phyloP scores from a whole-genome alignment of 306 rosid species.

The Cyamopsis tetragonoloba region DNA sequence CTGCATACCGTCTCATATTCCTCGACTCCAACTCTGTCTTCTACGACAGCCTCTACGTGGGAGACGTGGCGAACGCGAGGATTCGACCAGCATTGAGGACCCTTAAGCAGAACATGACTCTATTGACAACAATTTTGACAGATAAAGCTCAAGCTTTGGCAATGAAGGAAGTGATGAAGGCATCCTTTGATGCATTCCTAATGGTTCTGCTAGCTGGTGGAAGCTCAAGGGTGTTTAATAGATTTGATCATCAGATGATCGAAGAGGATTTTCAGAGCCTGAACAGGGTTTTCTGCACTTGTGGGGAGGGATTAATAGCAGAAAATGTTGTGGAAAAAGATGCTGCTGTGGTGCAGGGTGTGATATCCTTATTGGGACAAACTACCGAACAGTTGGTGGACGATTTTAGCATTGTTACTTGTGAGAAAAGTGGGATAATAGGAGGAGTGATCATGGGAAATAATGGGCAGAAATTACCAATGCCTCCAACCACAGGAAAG shows the following conservation, averaged over 20 bases:
- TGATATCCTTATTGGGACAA: slow-evolving; percentile 64
- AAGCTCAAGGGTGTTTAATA: slow-evolving; percentile 50
- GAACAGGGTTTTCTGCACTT: slow-evolving; percentile 57
- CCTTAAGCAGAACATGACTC: slow-evolving; percentile 71
- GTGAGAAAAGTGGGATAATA: slow-evolving; percentile 73
- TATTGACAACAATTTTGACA: slow-evolving; percentile 55
- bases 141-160: slow-evolving; percentile 81
- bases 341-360: slow-evolving; percentile 72
- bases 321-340: slow-evolving; percentile 73
- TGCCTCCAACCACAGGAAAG: slow-evolving; percentile 93
- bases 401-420: slow-evolving; percentile 69
- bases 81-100: slow-evolving; percentile 68
- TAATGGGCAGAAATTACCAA: slow-evolving; percentile 57
- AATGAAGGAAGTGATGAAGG: slow-evolving; percentile 78
- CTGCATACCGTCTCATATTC: slow-evolving; percentile 82
- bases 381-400: slow-evolving; percentile 74
- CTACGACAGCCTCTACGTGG: slow-evolving; percentile 64
- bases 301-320: slow-evolving; percentile 77
- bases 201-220: slow-evolving; percentile 96
- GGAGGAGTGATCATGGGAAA: slow-evolving; percentile 64
- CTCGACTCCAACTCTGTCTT: slow-evolving; percentile 73
- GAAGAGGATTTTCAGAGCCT: slow-evolving; percentile 73
- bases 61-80: slow-evolving; percentile 59
- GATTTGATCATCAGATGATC: slow-evolving; percentile 56
- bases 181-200: slow-evolving; percentile 80